A percentile compares a stretch with the other conserved stretches of the same genome.
Evolutionary conservation across 345 rosid genomes (phyloP).

Genomic region (Stellera chamaejasme): DNA sequence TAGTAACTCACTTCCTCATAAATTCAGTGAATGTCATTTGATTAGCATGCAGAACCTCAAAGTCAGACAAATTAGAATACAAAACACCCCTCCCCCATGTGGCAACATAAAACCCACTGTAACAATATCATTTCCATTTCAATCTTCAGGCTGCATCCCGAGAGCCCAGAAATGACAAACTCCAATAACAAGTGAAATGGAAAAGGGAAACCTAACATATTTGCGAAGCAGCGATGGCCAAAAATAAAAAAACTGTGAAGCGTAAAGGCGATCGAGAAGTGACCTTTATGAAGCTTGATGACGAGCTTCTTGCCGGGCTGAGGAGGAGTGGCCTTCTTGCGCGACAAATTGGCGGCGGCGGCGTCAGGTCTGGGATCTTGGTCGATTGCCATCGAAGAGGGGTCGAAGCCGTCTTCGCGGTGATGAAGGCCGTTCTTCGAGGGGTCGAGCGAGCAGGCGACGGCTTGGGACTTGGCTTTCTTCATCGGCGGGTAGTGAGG

Average conservation of each 20-base stretch:
- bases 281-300: slow-evolving; percentile 83
- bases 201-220: slow-evolving; percentile 4
- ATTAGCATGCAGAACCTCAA: background rate
- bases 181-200: background rate
- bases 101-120: too few species aligned
- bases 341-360: slow-evolving; percentile 58
- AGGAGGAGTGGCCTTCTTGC: slow-evolving; percentile 62
- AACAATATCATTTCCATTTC: too few species aligned
- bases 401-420: slow-evolving; percentile 38
- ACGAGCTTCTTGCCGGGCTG: slow-evolving; percentile 71
- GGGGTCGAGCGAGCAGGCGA: slow-evolving; percentile 36
- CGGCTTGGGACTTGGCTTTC: slow-evolving; percentile 67
- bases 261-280: background rate
- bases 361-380: slow-evolving; percentile 40
- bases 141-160: too few species aligned
- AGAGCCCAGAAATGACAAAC: background rate
- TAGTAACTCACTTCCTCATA: too few species aligned
- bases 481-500: slow-evolving; percentile 36
- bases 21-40: background rate
- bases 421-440: slow-evolving; percentile 40
- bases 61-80: background rate
- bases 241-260: background rate
- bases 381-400: slow-evolving; percentile 39
- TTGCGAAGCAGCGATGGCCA: background rate
- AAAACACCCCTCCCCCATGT: background rate